Percentiles rank a stretch among this genome's conserved stretches.
phyloP scores from a whole-genome alignment of 768 basidiomycete species.

The Pleurotus tuber-regium region DNA sequence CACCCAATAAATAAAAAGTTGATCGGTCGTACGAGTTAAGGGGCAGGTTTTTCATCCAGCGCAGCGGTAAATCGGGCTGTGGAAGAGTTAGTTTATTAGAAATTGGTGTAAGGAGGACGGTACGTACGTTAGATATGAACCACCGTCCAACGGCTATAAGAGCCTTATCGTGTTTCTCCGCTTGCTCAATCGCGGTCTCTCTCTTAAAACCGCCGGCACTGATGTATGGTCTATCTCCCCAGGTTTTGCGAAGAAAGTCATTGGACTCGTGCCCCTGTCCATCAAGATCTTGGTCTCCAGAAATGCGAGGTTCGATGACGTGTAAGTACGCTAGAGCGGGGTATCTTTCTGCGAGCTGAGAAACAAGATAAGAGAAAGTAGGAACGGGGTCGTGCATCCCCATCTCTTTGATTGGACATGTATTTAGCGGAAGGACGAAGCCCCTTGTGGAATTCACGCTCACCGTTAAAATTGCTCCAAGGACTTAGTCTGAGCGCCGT shows the following conservation, averaged over 20 bases:
- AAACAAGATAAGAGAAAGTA: background rate
- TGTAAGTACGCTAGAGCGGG: background rate
- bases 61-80: no score
- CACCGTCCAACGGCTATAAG: no score
- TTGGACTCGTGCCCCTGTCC: no score
- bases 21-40: constrained; percentile 17
- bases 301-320: background rate
- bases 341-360: background rate
- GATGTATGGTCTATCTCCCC: no score
- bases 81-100: no score
- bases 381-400: background rate
- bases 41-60: constrained; percentile 17
- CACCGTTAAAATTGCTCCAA: constrained; percentile 34
- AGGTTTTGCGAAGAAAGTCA: no score
- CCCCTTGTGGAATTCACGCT: background rate
- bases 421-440: no score
- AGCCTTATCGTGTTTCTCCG: no score
- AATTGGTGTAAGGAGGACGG: background rate
- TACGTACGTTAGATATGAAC: no score
- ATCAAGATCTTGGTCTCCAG: background rate
- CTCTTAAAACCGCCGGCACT: no score
- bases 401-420: no score
- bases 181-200: no score
- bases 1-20: constrained; percentile 22
- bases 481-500: constrained; percentile 43